Evolutionary conservation across 2,329 filamentous ascomycete species (phyloP).

Genomic region (Beauveria medogensis): DNA sequence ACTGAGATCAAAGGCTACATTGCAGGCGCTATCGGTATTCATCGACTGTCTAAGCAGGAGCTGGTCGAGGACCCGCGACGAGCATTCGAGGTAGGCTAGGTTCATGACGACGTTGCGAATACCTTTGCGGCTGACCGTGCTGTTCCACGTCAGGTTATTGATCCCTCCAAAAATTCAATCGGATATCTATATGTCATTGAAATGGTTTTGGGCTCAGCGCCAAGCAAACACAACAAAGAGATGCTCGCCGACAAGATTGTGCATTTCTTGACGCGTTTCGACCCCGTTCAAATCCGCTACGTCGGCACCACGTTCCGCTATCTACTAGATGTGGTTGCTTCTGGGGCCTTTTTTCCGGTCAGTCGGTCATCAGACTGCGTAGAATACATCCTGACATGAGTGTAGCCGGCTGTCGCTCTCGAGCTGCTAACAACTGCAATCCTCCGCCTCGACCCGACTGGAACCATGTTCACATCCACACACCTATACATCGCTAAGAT

Average conservation of each 20-base stretch:
- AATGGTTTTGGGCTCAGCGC: slow-evolving; percentile 22
- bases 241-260: slow-evolving; percentile 34
- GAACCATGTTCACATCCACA: slow-evolving; percentile 55
- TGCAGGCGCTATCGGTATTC: slow-evolving; percentile 28
- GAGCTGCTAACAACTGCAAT: slow-evolving; percentile 45
- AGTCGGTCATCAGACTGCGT: slow-evolving; percentile 6
- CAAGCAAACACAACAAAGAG: slow-evolving; percentile 23
- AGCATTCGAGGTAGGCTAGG: slow-evolving; percentile 32
- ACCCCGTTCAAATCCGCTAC: slow-evolving; percentile 45
- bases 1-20: slow-evolving; percentile 30
- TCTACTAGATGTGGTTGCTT: slow-evolving; percentile 34
- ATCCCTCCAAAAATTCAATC: slow-evolving; percentile 42
- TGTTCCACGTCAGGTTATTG: slow-evolving; percentile 28
- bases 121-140: slow-evolving; percentile 13
- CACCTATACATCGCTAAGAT: slow-evolving; percentile 52
- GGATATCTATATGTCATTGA: slow-evolving; percentile 43
- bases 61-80: slow-evolving; percentile 27
- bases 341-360: slow-evolving; percentile 36
- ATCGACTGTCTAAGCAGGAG: slow-evolving; percentile 24
- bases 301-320: slow-evolving; percentile 34
- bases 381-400: slow-evolving; percentile 7
- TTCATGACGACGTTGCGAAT: background rate
- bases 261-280: slow-evolving; percentile 40
- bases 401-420: slow-evolving; percentile 38
- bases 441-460: slow-evolving; percentile 57